Evolutionary conservation across 2,329 filamentous ascomycete genomes (phyloP).

Genomic region (Didymella sp.): DNA sequence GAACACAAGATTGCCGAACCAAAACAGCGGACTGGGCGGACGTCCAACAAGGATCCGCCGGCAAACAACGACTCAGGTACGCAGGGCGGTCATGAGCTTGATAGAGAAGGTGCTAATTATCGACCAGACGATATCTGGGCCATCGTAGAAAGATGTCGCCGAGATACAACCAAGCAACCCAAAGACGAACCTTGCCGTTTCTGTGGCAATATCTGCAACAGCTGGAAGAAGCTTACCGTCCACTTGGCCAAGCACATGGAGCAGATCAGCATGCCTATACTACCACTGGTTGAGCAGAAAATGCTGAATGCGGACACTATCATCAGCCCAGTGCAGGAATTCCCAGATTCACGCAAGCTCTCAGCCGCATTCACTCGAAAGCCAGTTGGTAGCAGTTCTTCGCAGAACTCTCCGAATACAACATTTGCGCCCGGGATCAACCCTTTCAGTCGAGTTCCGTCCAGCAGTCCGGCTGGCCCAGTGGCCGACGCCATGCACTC

Average conservation of each 20-base stretch:
- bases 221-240: slow-evolving; percentile 94
- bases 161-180: slow-evolving; percentile 69
- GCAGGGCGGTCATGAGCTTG: not conserved
- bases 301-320: slow-evolving; percentile 48
- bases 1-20: slow-evolving; percentile 89
- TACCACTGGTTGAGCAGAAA: slow-evolving; percentile 56
- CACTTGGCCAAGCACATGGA: slow-evolving; percentile 96
- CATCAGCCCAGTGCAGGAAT: slow-evolving; percentile 48
- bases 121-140: slow-evolving; percentile 71
- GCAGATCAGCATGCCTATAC: slow-evolving; percentile 81
- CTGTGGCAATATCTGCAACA: slow-evolving; percentile 79
- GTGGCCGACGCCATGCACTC: slow-evolving; percentile 46
- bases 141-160: slow-evolving; percentile 78
- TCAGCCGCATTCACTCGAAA: slow-evolving; percentile 38
- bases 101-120: slow-evolving; percentile 21
- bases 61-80: slow-evolving; percentile 37
- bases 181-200: slow-evolving; percentile 85
- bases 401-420: slow-evolving; percentile 39
- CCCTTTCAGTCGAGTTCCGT: slow-evolving; percentile 37
- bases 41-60: slow-evolving; percentile 45
- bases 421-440: slow-evolving; percentile 45
- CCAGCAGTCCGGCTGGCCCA: slow-evolving; percentile 32
- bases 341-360: slow-evolving; percentile 45
- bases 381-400: slow-evolving; percentile 35
- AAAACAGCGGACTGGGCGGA: slow-evolving; percentile 71